Evolutionary conservation across 139 green algal species (phyloP), one percentile per base, ranked within the genome.

Genomic region (Coelastrella sp.): DNA sequence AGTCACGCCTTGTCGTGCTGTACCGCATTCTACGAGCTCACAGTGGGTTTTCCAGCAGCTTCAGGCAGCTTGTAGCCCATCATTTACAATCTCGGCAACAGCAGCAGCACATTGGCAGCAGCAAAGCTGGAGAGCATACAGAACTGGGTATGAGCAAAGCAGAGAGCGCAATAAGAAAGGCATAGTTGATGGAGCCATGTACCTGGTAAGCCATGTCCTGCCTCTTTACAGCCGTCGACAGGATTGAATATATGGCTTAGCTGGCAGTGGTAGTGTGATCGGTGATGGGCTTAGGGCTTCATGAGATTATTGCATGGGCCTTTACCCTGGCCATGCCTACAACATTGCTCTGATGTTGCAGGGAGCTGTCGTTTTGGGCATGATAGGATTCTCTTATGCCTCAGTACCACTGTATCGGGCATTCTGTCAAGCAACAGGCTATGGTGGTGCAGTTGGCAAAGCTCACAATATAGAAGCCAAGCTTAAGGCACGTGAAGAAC

Each of bases 331-430:
- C n/a, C n/a, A n/a, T n/a, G n/a, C n/a, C n/a, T n/a, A n/a, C n/a
- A n/a, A n/a, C n/a, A n/a, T n/a, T n/a, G n/a, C n/a, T 38, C 43
- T 51, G 5, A 6, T 57, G 5, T 34, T 75, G 53, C 92, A 96
- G 92, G 83, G 90, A 9, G 95, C 96, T 0, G 63, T 98, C 0
- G 91, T 93, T 0, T 90, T 99, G 6, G 93, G 88, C 67, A 99
- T 99, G 97, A 84, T 99, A 8, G 97, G 96, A 5, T 51, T 96
- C 5, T 97, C 97, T 0, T 99, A 99, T 71, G 95, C 93, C 0
- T 94, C 93, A 1, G 97, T 99, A 0, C 97, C 97, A 0, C 85
- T 99, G 25, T 99, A 99, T 86, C 90, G 90, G 5, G 89, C 96
- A 38, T 98, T 98, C 86, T 98, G 95, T 73, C 90, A 94, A 86